Percentiles rank a stretch among this genome's conserved stretches.
These are phyloP conservation scores for Gaultheria prostrata DNA, from an alignment of 148 eudicot species.

Conservation along the genomic window DNA sequence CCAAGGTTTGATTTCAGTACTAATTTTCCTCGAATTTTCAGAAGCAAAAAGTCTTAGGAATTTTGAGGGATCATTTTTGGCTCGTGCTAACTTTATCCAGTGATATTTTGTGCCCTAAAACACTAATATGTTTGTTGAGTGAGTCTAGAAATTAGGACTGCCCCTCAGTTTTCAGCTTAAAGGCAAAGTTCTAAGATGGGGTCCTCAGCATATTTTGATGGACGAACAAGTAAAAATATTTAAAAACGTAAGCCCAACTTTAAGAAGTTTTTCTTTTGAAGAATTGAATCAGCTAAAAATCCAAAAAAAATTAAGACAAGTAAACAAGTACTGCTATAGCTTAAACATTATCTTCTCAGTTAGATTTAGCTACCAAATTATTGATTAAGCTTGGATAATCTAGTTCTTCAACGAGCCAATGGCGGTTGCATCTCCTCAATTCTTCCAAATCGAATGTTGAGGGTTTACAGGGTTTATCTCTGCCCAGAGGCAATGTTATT, in stretches of 20 bases:
- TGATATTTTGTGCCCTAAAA: neutral
- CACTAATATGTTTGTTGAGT: neutral
- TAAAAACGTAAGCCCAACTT: neutral
- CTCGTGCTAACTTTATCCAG: neutral
- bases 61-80: neutral
- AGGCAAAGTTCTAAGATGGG: neutral
- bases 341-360: too few species aligned
- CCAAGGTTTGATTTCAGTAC: neutral
- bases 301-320: neutral
- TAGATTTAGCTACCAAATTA: neutral
- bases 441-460: neutral
- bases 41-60: neutral
- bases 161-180: too few species aligned
- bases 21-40: neutral
- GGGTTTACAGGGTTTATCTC: too few species aligned
- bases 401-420: neutral
- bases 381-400: neutral
- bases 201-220: neutral
- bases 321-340: neutral
- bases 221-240: neutral
- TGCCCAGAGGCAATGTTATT: too few species aligned
- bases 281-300: neutral
- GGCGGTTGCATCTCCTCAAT: neutral
- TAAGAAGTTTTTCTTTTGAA: neutral
- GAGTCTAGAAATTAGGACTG: neutral